Conservation (phyloP, 495 filamentous ascomycete species). For the Peziza echinospora region DNA sequence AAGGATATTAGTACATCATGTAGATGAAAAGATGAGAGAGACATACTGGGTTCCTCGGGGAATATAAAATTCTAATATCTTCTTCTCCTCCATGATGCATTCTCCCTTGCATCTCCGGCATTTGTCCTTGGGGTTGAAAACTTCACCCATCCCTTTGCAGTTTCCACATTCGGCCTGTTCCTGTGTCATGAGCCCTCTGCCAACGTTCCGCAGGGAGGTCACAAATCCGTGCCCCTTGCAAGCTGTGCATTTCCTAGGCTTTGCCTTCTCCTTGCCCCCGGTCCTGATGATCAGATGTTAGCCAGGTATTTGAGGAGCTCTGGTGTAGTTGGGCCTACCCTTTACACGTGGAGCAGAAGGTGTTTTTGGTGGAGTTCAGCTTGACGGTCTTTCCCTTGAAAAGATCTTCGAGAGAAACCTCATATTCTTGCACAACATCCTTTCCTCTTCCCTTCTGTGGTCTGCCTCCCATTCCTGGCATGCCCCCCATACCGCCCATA, state of each 20-base stretch:
- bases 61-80: constrained; percentile 89
- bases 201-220: constrained; percentile 51
- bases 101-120: constrained; percentile 97
- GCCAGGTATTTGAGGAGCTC: background rate
- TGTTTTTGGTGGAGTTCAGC: constrained; percentile 79
- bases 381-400: constrained; percentile 98
- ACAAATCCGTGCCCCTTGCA: constrained; percentile 59
- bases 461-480: constrained; percentile 21
- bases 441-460: constrained; percentile 46
- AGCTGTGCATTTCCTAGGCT: constrained; percentile 58
- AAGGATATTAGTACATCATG: background rate
- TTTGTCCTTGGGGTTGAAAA: constrained; percentile 82
- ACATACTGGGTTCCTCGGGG: constrained; percentile 52
- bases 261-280: constrained; percentile 82
- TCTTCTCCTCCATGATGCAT: constrained; percentile 58
- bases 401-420: constrained; percentile 73
- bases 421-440: constrained; percentile 75
- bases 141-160: constrained; percentile 60
- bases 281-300: constrained; percentile 17
- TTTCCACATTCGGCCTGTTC: constrained; percentile 48
- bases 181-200: constrained; percentile 60
- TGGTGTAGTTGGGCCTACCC: constrained; percentile 24
- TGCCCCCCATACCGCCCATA: constrained; percentile 20
- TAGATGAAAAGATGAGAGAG: constrained; percentile 4
- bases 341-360: constrained; percentile 70